Base-by-base conservation (phyloP, 129 eudicot species). In the Tagetes erecta region DNA sequence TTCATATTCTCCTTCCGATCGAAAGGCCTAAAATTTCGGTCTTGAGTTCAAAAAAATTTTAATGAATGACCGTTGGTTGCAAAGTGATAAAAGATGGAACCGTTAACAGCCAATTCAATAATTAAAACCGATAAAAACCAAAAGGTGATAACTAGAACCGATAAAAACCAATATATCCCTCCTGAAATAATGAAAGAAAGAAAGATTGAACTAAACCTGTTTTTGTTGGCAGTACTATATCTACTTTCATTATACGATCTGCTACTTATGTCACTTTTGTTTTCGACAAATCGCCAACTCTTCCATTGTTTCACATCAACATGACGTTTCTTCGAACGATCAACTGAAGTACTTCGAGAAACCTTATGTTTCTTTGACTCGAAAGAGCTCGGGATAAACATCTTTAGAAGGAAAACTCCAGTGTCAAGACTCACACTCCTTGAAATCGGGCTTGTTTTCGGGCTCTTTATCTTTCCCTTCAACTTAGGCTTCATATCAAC, bases 371-470 rank as follows among this genome's bases (percentile, higher is more conserved):
- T 52, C 42, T 7, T 70, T 30, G 58, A 40, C 38, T 76, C 71
- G 3, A 71, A 78, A 20, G 82, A 78, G 35, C 66, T 63, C 1
- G 82, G 82, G 66, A 71, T 55, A 78, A 78, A 78, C 59, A 71
- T 62, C 77, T 51, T 78, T 13, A 89, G 80, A 39, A 84, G 79
- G 60, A 84, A 82, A 31, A 75, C 83, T 33, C 85, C 89, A 33
- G 83, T 81, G 64, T 89, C 91, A 79, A 89, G 79, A 78, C 96
- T 89, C 65, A 77, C 83, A 41, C 84, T 84, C 68, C 96, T 77
- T 5, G 76, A 49, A 70, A 86, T 80, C 20, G 62, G 59, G 33
- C 60, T n/a, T 53, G 58, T 74, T 35, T 56, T 76, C 3, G 31
- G 39, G 3, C 35, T 51, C 46, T 70, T 78, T 59, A 45, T 80